phyloP scores from a whole-genome alignment of 2,329 filamentous ascomycete genomes.

The Diplodia intermedia region DNA sequence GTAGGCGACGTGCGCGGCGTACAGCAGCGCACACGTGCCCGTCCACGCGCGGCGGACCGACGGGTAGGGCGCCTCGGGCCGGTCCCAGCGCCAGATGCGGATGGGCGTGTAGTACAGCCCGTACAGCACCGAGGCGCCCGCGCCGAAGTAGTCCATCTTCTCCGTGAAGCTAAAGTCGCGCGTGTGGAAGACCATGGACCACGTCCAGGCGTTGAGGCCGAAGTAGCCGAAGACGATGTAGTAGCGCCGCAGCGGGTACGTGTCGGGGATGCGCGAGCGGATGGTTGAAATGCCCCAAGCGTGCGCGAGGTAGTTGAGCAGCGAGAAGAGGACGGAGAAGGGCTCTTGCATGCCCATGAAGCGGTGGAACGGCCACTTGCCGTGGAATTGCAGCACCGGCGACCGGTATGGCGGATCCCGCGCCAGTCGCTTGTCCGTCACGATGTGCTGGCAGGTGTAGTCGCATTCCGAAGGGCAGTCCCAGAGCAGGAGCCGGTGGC shows the following conservation, averaged over 20 bases:
- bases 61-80: slow-evolving; percentile 54
- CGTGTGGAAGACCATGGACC: slow-evolving; percentile 91
- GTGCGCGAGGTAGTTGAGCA: slow-evolving; percentile 90
- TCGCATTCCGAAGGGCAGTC: slow-evolving; percentile 93
- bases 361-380: slow-evolving; percentile 97
- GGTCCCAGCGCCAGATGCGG: slow-evolving; percentile 82
- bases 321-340: slow-evolving; percentile 88
- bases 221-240: slow-evolving; percentile 82
- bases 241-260: slow-evolving; percentile 79
- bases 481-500: slow-evolving; percentile 89
- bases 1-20: slow-evolving; percentile 79
- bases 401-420: slow-evolving; percentile 68
- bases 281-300: slow-evolving; percentile 75
- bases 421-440: slow-evolving; percentile 74
- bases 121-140: slow-evolving; percentile 88
- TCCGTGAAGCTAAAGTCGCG: slow-evolving; percentile 86
- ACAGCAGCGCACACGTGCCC: slow-evolving; percentile 71
- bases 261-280: slow-evolving; percentile 70
- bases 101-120: slow-evolving; percentile 86
- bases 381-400: slow-evolving; percentile 88
- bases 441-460: slow-evolving; percentile 94
- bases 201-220: slow-evolving; percentile 82
- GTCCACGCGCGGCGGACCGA: slow-evolving; percentile 76
- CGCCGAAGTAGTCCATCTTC: slow-evolving; percentile 95
- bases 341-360: slow-evolving; percentile 94